Evolutionary conservation across 2,329 filamentous ascomycete species (phyloP).

Genomic region (Epichloe amarillans): DNA sequence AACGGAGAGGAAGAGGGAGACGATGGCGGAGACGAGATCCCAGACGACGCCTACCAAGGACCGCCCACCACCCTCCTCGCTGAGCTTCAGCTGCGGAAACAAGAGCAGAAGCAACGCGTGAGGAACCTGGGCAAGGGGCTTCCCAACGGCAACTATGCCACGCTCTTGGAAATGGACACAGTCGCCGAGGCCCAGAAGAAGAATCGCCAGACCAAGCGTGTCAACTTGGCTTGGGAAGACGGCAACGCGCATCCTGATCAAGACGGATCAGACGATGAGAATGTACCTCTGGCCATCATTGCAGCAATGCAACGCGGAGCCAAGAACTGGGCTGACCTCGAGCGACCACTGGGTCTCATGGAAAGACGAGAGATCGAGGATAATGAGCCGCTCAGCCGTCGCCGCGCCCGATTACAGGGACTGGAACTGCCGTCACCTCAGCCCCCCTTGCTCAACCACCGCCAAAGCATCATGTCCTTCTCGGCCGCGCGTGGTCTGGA

Average conservation of each 20-base stretch:
- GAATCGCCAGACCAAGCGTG: constrained; percentile 57
- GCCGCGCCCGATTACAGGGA: constrained; percentile 62
- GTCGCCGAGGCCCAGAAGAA: constrained; percentile 75
- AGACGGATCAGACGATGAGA: constrained; percentile 54
- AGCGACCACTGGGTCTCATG: constrained; percentile 60
- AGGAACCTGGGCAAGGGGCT: constrained; percentile 42
- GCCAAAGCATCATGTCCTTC: constrained; percentile 31
- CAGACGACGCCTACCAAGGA: constrained; percentile 45
- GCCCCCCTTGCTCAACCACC: constrained; percentile 22
- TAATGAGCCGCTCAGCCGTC: constrained; percentile 72
- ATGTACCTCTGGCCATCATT: constrained; percentile 77
- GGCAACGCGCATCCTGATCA: constrained; percentile 32
- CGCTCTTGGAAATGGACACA: constrained; percentile 78
- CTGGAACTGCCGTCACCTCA: constrained; percentile 30
- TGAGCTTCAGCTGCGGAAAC: constrained; percentile 82
- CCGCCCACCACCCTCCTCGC: constrained; percentile 83
- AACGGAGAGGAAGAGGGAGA: constrained; percentile 24
- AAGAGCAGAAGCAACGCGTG: constrained; percentile 71
- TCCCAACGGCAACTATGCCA: constrained; percentile 78
- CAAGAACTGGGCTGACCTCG: constrained; percentile 38
- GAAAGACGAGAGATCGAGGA: constrained; percentile 79
- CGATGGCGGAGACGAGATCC: constrained; percentile 27
- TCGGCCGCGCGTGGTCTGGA: constrained; percentile 11
- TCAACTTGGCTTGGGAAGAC: constrained; percentile 87
- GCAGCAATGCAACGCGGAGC: constrained; percentile 45